Evolutionary conservation across 805 yeast species (phyloP).

Genomic region (Lipomyces orientalis): DNA sequence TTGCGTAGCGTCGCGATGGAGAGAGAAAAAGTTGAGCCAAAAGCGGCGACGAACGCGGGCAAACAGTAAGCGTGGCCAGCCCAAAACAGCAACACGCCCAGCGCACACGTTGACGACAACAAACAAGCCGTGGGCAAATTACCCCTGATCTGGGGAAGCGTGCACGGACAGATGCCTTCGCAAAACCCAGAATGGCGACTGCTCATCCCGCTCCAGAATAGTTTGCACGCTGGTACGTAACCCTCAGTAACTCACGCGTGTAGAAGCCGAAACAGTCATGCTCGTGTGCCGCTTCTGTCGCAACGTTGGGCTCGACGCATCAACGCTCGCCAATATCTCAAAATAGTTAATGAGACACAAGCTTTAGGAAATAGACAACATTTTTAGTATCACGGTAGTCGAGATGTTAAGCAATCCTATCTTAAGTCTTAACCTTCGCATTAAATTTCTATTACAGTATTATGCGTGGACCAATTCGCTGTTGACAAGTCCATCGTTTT

Average conservation of each 20-base stretch:
- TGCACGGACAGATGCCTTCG: neutral
- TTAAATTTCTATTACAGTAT: too few species aligned
- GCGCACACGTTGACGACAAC: conserved; percentile 7
- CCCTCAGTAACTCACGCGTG: too few species aligned
- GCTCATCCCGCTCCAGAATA: neutral
- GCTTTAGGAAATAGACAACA: too few species aligned
- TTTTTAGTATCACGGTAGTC: too few species aligned
- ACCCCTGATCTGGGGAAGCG: neutral
- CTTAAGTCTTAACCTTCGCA: too few species aligned
- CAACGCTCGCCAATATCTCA: neutral
- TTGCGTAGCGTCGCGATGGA: neutral
- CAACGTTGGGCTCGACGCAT: neutral
- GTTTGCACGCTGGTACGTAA: neutral
- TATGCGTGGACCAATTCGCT: too few species aligned
- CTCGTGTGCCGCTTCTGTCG: neutral
- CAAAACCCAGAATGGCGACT: neutral
- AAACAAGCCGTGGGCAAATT: neutral
- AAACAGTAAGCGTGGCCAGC: neutral
- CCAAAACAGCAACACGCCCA: conserved; percentile 13
- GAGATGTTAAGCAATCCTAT: too few species aligned
- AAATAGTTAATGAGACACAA: too few species aligned
- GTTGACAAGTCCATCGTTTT: too few species aligned
- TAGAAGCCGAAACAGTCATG: neutral
- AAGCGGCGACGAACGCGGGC: conserved; percentile 1
- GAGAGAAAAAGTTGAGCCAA: neutral